phyloP scores from a whole-genome alignment of 345 rosid species.

The Heritiera fomes region DNA sequence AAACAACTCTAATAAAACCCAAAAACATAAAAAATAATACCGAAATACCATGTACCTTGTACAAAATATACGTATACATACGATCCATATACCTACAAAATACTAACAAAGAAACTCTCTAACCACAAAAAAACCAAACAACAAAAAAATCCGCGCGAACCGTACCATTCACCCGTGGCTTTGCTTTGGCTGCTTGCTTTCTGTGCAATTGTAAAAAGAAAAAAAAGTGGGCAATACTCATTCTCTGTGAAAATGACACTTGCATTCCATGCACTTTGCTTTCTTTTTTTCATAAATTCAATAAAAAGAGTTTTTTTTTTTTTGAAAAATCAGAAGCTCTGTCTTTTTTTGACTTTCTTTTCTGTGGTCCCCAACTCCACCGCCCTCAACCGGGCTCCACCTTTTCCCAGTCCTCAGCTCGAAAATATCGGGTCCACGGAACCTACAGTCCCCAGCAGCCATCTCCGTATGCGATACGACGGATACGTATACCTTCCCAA shows the following conservation, averaged over 20 bases:
- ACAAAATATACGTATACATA: background rate
- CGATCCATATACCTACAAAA: background rate
- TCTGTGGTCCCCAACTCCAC: constrained; percentile 18
- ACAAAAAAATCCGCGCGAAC: constrained; percentile 12
- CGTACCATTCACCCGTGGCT: background rate
- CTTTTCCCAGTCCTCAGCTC: background rate
- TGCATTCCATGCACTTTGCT: constrained; percentile 24
- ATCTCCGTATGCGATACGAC: constrained; percentile 24
- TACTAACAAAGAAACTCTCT: background rate
- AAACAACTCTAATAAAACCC: background rate
- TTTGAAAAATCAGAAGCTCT: constrained; percentile 1
- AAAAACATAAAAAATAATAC: background rate
- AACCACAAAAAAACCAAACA: too few relatives aligned
- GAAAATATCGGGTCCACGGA: constrained; percentile 34
- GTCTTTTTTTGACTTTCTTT: constrained; percentile 31
- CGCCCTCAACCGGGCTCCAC: constrained; percentile 5
- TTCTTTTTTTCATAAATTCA: background rate
- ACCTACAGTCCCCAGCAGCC: constrained; percentile 24
- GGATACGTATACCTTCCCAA: constrained; percentile 23
- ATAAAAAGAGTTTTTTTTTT: background rate
- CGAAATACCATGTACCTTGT: background rate
- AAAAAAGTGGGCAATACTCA: background rate
- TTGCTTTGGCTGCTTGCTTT: background rate
- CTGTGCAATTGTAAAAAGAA: background rate
- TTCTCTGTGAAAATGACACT: constrained; percentile 37